Evolutionary conservation across 192 early-diverging fungal genomes (phyloP), one percentile per base, ranked within the genome.

Genomic region (Jimgerdemannia flammicorona): DNA sequence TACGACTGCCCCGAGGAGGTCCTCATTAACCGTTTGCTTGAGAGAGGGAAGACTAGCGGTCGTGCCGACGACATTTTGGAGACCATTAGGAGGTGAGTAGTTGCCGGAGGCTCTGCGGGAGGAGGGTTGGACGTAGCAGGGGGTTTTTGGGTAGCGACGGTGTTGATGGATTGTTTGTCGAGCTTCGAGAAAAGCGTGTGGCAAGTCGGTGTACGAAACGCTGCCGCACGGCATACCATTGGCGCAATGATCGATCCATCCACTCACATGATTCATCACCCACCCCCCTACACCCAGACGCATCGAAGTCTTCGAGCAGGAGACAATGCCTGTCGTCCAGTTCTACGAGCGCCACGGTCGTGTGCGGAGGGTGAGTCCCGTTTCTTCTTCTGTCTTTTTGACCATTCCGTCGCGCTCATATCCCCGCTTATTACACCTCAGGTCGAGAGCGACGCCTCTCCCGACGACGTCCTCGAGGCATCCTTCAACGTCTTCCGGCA

Each of bases 1-100:
- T 90, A 89, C 74, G 71, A 77, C n/a, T 90, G 90, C 71, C 80
- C 90, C 18, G 72, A 81, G 41, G 81, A 84, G 2, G 73, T 77
- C 3, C 77, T 91, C 44, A 84, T 87, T 41, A n/a, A 80, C 66
- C 82, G 89, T 4, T 74, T 90, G 18, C 68, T 90, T 17, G 84
- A 90, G 74, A 77, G 89, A 18, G 89, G 89, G 4, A 81, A 90
- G 70, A 90, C 87, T 2, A 87, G 84, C 41, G 89, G 89, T 8
- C 77, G 89, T 8, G 78, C 87, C 40, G 89, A 90, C 70, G 89
- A 90, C 59, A 90, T 90, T 74, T 7, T 87, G 43, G 87, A 87
- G 67, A 80, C 75, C 17, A 90, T 90, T 44, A 75, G 80, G 68
- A 90, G 87, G 74, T 77, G 86, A 41, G 72, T 77, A 29, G 29